Percentiles rank a stretch among this genome's conserved stretches.
phyloP scores from a whole-genome alignment of 2,329 filamentous ascomycete species.

The Nannizziopsis barbatae region DNA sequence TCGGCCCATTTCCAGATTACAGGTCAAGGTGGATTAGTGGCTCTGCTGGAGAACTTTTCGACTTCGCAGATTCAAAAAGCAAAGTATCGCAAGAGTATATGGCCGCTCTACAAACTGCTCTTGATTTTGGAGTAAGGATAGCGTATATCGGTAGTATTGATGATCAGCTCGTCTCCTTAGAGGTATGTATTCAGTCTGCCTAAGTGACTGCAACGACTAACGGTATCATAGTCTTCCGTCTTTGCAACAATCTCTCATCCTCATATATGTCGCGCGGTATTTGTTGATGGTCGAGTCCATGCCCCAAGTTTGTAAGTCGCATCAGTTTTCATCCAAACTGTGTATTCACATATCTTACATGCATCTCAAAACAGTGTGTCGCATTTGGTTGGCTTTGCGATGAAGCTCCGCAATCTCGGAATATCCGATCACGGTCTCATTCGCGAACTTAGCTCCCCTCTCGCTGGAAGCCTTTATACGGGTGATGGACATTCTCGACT shows the following conservation, averaged over 20 bases:
- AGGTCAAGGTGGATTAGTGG: constrained; percentile 81
- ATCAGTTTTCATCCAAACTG: not conserved
- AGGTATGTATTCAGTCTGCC: constrained; percentile 42
- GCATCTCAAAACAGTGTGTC: constrained; percentile 47
- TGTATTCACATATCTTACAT: not conserved
- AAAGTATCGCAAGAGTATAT: constrained; percentile 73
- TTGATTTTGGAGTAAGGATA: constrained; percentile 70
- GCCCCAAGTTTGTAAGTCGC: constrained; percentile 67
- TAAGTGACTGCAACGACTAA: constrained; percentile 13
- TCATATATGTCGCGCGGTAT: constrained; percentile 90
- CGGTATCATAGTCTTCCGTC: constrained; percentile 55
- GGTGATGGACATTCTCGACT: constrained; percentile 89
- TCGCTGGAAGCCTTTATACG: constrained; percentile 81
- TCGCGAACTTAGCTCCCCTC: constrained; percentile 72
- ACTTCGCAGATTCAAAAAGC: constrained; percentile 75
- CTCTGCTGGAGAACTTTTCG: constrained; percentile 86
- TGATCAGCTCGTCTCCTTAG: constrained; percentile 87
- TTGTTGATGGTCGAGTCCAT: constrained; percentile 85
- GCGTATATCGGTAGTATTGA: constrained; percentile 91
- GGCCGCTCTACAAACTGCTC: constrained; percentile 57
- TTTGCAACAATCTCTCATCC: constrained; percentile 80
- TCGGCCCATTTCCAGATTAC: constrained; percentile 87
- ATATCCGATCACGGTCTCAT: constrained; percentile 88
- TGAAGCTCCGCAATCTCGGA: constrained; percentile 88
- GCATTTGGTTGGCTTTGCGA: constrained; percentile 80